phyloP scores from a whole-genome alignment of 1,284 basidiomycete genomes.

The Inonotus obliquus region DNA sequence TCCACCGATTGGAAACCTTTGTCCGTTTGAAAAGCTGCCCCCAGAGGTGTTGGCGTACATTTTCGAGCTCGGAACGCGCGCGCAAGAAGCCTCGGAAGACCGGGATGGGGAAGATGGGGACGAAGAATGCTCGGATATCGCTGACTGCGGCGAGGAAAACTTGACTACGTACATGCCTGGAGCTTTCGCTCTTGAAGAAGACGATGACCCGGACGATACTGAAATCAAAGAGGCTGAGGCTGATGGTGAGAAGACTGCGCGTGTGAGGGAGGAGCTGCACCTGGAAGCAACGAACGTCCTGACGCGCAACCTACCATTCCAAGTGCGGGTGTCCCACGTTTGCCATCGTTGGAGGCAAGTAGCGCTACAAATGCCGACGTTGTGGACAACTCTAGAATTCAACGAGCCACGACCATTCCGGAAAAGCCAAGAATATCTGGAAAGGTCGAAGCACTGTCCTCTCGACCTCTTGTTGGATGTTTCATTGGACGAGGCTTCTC shows the following conservation, averaged over 20 bases:
- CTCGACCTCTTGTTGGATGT: conserved; percentile 33
- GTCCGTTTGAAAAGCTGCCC: conserved; percentile 47
- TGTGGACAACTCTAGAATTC: conserved; percentile 28
- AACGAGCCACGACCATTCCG: conserved; percentile 28
- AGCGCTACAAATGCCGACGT: conserved; percentile 29
- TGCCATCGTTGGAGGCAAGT: conserved; percentile 34
- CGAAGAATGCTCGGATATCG: conserved; percentile 18
- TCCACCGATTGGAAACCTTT: conserved; percentile 23
- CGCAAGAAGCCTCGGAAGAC: conserved; percentile 32
- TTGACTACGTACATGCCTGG: neutral
- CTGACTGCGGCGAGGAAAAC: conserved; percentile 23
- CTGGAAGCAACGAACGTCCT: too few species aligned
- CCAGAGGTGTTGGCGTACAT: conserved; percentile 55
- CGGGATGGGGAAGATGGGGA: conserved; percentile 23
- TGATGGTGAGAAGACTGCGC: conserved; percentile 26
- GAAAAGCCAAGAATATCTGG: conserved; percentile 34
- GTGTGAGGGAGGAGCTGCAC: too few species aligned
- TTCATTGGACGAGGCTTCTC: conserved; percentile 19
- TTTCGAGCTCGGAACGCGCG: conserved; percentile 44
- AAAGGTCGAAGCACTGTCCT: conserved; percentile 42
- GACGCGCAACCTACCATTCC: conserved; percentile 30
- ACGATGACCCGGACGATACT: conserved; percentile 4
- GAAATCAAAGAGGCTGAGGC: conserved; percentile 18
- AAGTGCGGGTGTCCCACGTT: conserved; percentile 41
- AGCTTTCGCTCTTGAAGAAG: conserved; percentile 8